Base-by-base conservation (phyloP, 345 rosid genomes). In the Pugionium dolabratum region DNA sequence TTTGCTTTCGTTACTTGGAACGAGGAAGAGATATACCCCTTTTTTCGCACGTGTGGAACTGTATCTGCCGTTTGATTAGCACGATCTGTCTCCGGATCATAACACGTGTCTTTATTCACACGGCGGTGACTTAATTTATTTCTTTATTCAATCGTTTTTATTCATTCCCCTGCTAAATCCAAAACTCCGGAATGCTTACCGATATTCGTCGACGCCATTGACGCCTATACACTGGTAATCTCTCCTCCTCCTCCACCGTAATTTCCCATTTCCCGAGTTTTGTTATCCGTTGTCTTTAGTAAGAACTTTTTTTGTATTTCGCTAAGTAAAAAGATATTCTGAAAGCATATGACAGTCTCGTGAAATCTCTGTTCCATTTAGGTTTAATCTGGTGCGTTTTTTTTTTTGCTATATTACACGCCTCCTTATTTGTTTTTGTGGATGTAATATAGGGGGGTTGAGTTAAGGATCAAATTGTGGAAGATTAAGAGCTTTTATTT, bases 21-120 rank as follows among this genome's bases (percentile, higher is more conserved):
- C 53, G 40, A 37, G 18, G 25, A 8, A 59, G 52, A 45, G 56
- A 59, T 1, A 66, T 31, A 71, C 77, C 60, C 31, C 9, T 37
- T 31, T 52, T 18, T 18, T 41, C 64, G 34, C 73, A 67, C 69
- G 73, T 62, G 69, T 48, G 64, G 1, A 30, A 27, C 49, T 62
- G 9, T 67, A 30, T 74, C 69, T 9, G n/a, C 78, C 78, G 73
- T 74, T 71, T 1, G 77, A 74, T 74, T 54, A 27, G 72, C 69
- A 8, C 46, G 47, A 67, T 67, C 69, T 54, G 4, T 34, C 53
- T 31, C 30, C 18, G 0, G 73, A 67, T 67, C 49, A 5, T 34
- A 1, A 48, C 73, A 74, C 78, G 78, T 74, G 78, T 74, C 44
- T 40, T 9, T 47, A 18, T 41, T 67, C 77, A 66, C 77, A 67